Percentiles rank a stretch among this genome's conserved stretches.
Conservation (phyloP, 1,284 basidiomycete species). For the Phellopilus nigrolimitatus region DNA sequence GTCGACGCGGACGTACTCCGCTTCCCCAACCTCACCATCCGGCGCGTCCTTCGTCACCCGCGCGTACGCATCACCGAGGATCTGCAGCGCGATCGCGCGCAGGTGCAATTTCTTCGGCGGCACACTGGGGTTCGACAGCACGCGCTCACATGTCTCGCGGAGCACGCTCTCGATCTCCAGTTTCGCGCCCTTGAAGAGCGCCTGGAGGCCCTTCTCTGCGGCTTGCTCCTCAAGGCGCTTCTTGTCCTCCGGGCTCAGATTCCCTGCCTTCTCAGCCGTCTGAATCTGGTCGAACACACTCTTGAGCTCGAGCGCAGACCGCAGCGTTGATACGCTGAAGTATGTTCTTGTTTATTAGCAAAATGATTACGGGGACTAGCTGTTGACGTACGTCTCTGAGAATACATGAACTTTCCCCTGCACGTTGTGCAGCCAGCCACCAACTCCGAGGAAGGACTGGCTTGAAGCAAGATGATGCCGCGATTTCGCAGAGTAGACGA, state of each 20-base stretch:
- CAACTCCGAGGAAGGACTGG: slow-evolving; percentile 75
- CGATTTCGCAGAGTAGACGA: slow-evolving; percentile 83
- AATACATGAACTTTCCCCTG: slow-evolving; percentile 93
- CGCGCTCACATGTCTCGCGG: slow-evolving; percentile 87
- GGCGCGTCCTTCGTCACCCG: slow-evolving; percentile 64
- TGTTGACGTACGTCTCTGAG: slow-evolving; percentile 74
- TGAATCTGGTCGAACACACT: slow-evolving; percentile 94
- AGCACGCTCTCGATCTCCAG: slow-evolving; percentile 93
- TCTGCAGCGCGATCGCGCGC: slow-evolving; percentile 77
- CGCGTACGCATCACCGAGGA: slow-evolving; percentile 76
- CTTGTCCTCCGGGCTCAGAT: slow-evolving; percentile 80
- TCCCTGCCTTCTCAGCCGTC: slow-evolving; percentile 85
- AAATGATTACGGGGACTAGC: neutral
- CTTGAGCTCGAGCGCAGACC: slow-evolving; percentile 90
- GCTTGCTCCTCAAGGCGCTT: slow-evolving; percentile 92
- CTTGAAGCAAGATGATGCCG: slow-evolving; percentile 78
- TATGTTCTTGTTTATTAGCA: neutral
- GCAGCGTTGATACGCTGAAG: slow-evolving; percentile 77
- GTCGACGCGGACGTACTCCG: slow-evolving; percentile 82
- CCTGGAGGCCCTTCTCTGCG: slow-evolving; percentile 92
- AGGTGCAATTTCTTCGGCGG: slow-evolving; percentile 61
- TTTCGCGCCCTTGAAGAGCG: slow-evolving; percentile 93
- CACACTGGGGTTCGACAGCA: slow-evolving; percentile 60
- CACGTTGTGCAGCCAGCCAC: slow-evolving; percentile 92
- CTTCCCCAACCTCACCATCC: slow-evolving; percentile 46